Percentiles rank a stretch among this genome's conserved stretches.
Conservation (phyloP, 176 grass and related monocot species). For the Oryza australiensis region DNA sequence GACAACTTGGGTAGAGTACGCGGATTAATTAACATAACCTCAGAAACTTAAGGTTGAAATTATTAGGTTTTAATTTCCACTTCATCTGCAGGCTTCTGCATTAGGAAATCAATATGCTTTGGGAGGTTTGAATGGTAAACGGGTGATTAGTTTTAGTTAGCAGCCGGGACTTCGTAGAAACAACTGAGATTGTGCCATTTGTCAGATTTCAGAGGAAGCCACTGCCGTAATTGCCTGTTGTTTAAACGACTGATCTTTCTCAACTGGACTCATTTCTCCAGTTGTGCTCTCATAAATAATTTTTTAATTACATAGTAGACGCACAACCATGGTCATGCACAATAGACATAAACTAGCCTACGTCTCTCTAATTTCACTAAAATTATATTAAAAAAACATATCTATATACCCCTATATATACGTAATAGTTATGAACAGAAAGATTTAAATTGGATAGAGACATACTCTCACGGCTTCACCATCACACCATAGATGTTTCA, state of each 20-base stretch:
- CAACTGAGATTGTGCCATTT: constrained; percentile 37
- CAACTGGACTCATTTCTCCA: not conserved
- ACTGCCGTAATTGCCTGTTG: constrained; percentile 3
- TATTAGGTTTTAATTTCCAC: constrained; percentile 7
- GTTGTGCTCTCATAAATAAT: too few relatives aligned
- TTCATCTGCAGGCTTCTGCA: constrained; percentile 38
- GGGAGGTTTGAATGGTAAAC: constrained; percentile 24
- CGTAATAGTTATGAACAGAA: too few relatives aligned
- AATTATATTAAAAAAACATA: too few relatives aligned
- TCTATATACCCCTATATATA: too few relatives aligned
- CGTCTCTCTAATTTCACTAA: too few relatives aligned
- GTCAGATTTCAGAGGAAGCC: constrained; percentile 3
- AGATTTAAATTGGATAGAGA: too few relatives aligned
- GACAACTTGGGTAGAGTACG: constrained; percentile 34
- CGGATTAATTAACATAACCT: constrained; percentile 19
- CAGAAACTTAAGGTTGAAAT: not conserved
- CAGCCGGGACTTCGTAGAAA: not conserved
- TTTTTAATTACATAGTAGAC: too few relatives aligned
- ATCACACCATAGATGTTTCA: too few relatives aligned
- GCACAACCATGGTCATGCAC: too few relatives aligned
- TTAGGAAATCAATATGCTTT: constrained; percentile 17
- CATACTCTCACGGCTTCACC: too few relatives aligned
- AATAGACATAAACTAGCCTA: too few relatives aligned
- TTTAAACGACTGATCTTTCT: not conserved
- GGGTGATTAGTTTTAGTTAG: not conserved